Base-by-base conservation (phyloP, 1,139 yeast species). In the Saccharomyces hybrid region DNA sequence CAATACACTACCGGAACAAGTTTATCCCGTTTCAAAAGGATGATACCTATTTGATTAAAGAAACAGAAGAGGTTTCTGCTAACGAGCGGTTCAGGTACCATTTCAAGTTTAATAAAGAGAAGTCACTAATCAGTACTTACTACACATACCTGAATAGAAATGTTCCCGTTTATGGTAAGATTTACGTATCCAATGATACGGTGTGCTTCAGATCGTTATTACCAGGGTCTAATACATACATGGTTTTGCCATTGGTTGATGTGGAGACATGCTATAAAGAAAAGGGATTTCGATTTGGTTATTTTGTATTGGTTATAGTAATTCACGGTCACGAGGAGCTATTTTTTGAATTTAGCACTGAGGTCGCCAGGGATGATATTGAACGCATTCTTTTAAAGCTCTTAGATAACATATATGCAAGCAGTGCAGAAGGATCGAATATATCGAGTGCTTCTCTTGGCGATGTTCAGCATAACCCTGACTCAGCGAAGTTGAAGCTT, bases 221-320 rank as follows among this genome's bases (percentile, higher is more conserved):
- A 5, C 95, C 95, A 0, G 96, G 96, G 0, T 79, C 86, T 0
- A 78, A 81, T 46, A 85, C 95, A 1, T 80, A 80, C 57, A 88
- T 91, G 96, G 81, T 89, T n/a, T 69, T 91, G 14, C 98, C 98
- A 0, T 71, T 87, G 49, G 64, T 67, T 16, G 95, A 88, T 62
- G 74, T 91, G 32, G 95, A 85, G 63, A 81, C 78, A 51, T 85
- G 85, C 53, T 76, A 78, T 52, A 79, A 79, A 58, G 90, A 84
- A 60, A 79, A 78, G 51, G 90, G 89, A 0, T 81, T 82, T 63
- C 69, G 84, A 55, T 81, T 83, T 68, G 82, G 82, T 0, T 86
- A 85, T 65, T 80, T 82, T 26, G 93, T 95, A 0, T 72, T 90
- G 51, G 85, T 81, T 0, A 63, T 90, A 27, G 80, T 82, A 0